Base-by-base conservation (phyloP, 2,329 filamentous ascomycete species). In the Colletotrichum sp. region DNA sequence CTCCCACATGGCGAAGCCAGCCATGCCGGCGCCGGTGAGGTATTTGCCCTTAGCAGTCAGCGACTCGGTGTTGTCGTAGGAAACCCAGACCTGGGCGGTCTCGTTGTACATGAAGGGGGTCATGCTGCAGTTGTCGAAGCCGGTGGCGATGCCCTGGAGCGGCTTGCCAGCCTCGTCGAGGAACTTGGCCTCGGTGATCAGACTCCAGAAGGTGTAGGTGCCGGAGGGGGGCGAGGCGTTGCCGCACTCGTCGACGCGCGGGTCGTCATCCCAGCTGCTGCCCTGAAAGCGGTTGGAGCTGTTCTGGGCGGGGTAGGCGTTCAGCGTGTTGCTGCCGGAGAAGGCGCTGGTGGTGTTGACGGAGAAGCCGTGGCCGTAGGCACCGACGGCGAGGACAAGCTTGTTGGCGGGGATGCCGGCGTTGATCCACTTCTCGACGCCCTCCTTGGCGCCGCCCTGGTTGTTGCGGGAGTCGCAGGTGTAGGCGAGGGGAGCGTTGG, bases 261-360 rank as follows among this genome's bases (percentile, higher is more conserved):
- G 74, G 74, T 76, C 74, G 43, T 76, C 34, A 48, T 76, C 74
- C 74, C 74, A 76, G 74, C 70, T 74, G 74, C 74, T 61, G 74
- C 74, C 74, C 70, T 74, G 74, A 65, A 76, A 69, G 34, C 74
- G 74, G 74, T 74, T 12, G 58, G 64, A 43, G 74, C 70, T 74
- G 70, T 76, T 76, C 65, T 76, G 74, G 18, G 26, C 15, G 6
- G 74, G 74, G 48, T 36, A 76, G 10, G 74, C 70, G 74, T 76
- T 74, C 21, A 76, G 55, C n/a, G 67, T 72, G 60, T 60, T 63
- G 64, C 70, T 61, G 16, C 57, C 34, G 21, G 57, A 30, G 24
- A 74, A 76, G 34, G 74, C 74, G 65, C 18, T 76, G 21, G 70
- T 69, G 8, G 70, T 30, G 70, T 74, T 76, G 65, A 76, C 74